Evolutionary conservation across 352 stramenopile genomes (phyloP).

Genomic region (Phytophthora rubi): DNA sequence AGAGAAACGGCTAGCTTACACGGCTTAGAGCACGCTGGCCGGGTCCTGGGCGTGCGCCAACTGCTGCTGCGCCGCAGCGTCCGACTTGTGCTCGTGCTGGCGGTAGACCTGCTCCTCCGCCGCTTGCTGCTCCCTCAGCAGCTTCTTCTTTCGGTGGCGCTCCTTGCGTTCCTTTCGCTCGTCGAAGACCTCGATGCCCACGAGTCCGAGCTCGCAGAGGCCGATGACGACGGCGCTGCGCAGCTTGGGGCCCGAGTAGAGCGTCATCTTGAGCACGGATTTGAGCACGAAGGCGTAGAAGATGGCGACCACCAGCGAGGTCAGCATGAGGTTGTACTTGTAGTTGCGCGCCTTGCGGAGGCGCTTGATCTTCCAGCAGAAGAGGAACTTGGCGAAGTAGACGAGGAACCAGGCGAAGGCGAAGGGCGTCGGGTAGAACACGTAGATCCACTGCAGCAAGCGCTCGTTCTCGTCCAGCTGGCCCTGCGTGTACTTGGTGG

Average conservation of each 20-base stretch:
- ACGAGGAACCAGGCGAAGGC: slow-evolving; percentile 75
- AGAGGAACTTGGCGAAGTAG: slow-evolving; percentile 86
- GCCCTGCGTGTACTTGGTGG: slow-evolving; percentile 56
- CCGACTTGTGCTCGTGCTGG: slow-evolving; percentile 38
- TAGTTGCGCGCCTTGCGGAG: slow-evolving; percentile 81
- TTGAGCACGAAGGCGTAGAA: slow-evolving; percentile 67
- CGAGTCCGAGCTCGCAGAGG: slow-evolving; percentile 70
- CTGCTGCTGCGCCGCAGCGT: slow-evolving; percentile 31
- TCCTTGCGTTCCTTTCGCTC: slow-evolving; percentile 64
- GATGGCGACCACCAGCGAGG: slow-evolving; percentile 55
- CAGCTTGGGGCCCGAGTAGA: slow-evolving; percentile 65
- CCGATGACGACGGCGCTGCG: slow-evolving; percentile 66
- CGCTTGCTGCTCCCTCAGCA: slow-evolving; percentile 56
- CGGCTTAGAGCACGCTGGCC: slow-evolving; percentile 44
- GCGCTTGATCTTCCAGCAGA: slow-evolving; percentile 77
- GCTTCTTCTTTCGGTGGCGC: slow-evolving; percentile 61
- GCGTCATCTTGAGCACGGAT: slow-evolving; percentile 62
- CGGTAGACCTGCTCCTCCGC: slow-evolving; percentile 30
- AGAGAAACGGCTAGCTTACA: background rate
- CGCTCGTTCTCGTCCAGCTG: slow-evolving; percentile 78
- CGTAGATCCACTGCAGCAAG: slow-evolving; percentile 76
- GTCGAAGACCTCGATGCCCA: slow-evolving; percentile 78
- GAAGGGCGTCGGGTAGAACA: slow-evolving; percentile 76
- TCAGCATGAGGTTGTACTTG: slow-evolving; percentile 84
- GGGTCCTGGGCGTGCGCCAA: slow-evolving; percentile 27